Evolutionary conservation across 2,329 filamentous ascomycete species (phyloP).

Genomic region (Monosporascus sp.): DNA sequence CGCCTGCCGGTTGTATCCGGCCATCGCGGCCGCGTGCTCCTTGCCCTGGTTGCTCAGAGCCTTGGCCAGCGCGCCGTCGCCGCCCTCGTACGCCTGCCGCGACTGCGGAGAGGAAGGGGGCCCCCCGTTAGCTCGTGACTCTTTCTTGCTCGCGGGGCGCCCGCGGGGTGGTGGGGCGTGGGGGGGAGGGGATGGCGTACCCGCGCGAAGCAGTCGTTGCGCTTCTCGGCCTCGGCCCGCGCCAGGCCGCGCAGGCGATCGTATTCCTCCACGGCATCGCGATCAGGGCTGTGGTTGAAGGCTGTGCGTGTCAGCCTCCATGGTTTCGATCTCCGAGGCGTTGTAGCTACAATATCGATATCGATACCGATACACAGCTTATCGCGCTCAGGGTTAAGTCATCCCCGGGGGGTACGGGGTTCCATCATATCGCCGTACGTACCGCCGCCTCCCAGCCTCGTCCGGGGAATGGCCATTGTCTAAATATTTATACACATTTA

Average conservation of each 20-base stretch:
- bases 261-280: conserved; percentile 76
- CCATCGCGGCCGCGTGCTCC: conserved; percentile 74
- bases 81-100: conserved; percentile 73
- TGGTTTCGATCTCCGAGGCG: conserved; percentile 1
- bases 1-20: conserved; percentile 84
- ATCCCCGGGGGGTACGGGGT: too few species aligned
- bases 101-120: conserved; percentile 37
- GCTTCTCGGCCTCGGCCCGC: conserved; percentile 72
- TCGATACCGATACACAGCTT: too few species aligned
- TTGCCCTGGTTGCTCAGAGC: conserved; percentile 77
- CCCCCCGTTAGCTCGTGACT: not conserved
- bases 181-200: conserved; percentile 36
- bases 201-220: conserved; percentile 68
- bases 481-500: not conserved
- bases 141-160: not conserved
- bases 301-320: conserved; percentile 39
- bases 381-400: too few species aligned
- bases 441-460: not conserved
- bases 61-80: conserved; percentile 81
- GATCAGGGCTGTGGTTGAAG: conserved; percentile 66
- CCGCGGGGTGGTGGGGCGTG: not conserved
- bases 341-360: not conserved
- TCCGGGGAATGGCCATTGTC: not conserved
- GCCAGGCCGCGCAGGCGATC: conserved; percentile 83
- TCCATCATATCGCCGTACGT: not conserved